Conservation (phyloP, 805 yeast species). For the Ogataea glucozyma region DNA sequence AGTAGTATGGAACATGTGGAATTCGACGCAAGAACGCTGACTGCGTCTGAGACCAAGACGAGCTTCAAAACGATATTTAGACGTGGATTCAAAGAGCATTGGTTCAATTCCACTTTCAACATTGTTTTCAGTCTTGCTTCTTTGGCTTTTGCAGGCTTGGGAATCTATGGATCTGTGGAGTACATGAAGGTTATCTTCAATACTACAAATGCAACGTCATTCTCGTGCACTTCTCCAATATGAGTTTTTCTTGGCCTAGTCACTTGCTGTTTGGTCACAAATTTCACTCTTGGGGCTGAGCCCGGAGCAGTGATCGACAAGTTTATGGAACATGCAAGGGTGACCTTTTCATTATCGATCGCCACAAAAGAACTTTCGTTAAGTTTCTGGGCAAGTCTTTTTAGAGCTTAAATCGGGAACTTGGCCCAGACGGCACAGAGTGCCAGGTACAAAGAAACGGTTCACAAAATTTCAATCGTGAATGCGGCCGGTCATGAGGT, state of each 20-base stretch:
- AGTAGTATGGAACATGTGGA: constrained; percentile 6
- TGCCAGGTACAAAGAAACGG: too few species aligned
- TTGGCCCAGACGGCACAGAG: too few species aligned
- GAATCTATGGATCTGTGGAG: constrained; percentile 33
- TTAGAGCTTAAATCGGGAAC: too few species aligned
- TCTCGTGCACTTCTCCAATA: constrained; percentile 35
- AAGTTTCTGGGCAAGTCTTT: too few species aligned
- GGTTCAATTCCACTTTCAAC: constrained; percentile 24
- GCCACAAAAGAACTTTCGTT: too few species aligned
- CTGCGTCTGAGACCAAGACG: constrained; percentile 5
- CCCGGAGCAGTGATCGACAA: too few species aligned
- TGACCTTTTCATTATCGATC: too few species aligned
- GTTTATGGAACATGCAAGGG: too few species aligned
- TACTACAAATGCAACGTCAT: constrained; percentile 31
- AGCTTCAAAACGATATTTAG: constrained; percentile 8
- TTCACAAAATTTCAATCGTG: too few species aligned
- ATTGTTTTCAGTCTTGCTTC: constrained; percentile 27
- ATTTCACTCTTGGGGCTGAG: neutral
- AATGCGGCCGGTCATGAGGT: too few species aligned
- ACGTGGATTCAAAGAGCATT: constrained; percentile 23
- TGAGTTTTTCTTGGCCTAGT: neutral
- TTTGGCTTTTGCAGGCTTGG: constrained; percentile 32
- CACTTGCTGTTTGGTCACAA: neutral
- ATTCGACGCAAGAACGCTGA: constrained; percentile 16
- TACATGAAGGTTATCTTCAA: constrained; percentile 30